Evolutionary conservation across 768 basidiomycete genomes (phyloP).

Genomic region (Rhodotorula kratochvilovae): DNA sequence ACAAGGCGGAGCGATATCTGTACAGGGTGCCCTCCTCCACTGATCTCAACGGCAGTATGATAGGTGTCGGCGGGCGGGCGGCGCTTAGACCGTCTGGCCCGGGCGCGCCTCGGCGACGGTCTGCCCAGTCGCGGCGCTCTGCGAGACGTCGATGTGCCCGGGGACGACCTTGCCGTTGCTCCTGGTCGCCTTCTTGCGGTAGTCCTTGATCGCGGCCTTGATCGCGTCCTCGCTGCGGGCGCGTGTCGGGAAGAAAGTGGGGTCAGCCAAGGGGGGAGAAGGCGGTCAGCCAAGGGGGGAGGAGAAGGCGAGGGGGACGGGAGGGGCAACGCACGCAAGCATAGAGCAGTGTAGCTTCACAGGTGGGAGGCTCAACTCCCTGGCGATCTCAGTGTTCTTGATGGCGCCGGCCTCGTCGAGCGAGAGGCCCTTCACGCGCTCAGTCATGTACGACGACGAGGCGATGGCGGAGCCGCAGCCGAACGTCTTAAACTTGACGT

Average conservation of each 20-base stretch:
- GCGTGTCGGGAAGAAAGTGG: too few relatives aligned
- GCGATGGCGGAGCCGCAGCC: constrained; percentile 98
- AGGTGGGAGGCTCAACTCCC: constrained; percentile 26
- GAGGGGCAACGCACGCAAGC: constrained; percentile 12
- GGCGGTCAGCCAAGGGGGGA: constrained; percentile 7
- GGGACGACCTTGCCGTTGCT: constrained; percentile 50
- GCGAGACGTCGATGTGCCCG: constrained; percentile 61
- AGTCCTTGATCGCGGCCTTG: constrained; percentile 94
- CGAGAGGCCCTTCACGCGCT: constrained; percentile 89
- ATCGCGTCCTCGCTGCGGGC: constrained; percentile 75
- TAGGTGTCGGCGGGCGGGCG: too few relatives aligned
- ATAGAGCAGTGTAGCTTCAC: constrained; percentile 44
- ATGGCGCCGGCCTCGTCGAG: constrained; percentile 92
- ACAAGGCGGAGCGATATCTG: too few relatives aligned
- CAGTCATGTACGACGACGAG: constrained; percentile 96
- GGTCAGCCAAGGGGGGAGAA: constrained; percentile 66
- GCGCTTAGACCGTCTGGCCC: constrained; percentile 20
- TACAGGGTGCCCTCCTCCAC: too few relatives aligned
- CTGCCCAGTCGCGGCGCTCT: constrained; percentile 27
- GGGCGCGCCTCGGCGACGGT: constrained; percentile 30
- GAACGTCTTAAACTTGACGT: constrained; percentile 99
- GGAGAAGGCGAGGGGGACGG: neutral
- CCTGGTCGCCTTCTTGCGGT: constrained; percentile 66
- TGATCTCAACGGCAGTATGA: too few relatives aligned
- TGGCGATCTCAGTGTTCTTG: constrained; percentile 96